Conservation (phyloP, 257 asterid species). For the Solanum medicagineum region DNA sequence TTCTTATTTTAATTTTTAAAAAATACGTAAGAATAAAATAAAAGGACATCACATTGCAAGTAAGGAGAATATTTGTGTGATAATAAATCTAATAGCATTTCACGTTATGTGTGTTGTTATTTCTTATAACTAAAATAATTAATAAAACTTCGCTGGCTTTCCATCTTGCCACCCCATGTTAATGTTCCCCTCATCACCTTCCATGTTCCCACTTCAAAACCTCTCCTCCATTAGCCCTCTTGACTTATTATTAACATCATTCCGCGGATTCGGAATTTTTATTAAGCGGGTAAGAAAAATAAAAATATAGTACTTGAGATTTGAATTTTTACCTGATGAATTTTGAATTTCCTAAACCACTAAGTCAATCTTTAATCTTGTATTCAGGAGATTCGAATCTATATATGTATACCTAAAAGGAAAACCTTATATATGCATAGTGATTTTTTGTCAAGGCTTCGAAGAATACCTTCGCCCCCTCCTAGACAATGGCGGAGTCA, state of each 20-base stretch:
- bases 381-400: neutral
- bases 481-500: neutral
- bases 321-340: neutral
- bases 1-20: neutral
- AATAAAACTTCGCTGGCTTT: constrained; percentile 59
- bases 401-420: neutral
- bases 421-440: neutral
- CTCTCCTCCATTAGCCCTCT: neutral
- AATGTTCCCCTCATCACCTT: constrained; percentile 11
- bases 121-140: constrained; percentile 2
- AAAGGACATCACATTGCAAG: constrained; percentile 20
- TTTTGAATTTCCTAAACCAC: neutral
- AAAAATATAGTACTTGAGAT: neutral
- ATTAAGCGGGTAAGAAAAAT: neutral
- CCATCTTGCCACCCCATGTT: constrained; percentile 43
- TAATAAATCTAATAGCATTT: constrained; percentile 30
- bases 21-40: neutral
- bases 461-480: neutral
- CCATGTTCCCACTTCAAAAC: constrained; percentile 13
- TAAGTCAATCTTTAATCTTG: neutral
- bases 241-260: neutral
- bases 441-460: neutral
- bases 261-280: neutral
- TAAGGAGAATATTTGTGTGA: constrained; percentile 16
- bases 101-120: constrained; percentile 31